These are phyloP conservation scores for Melanogaster broomeanus DNA, from an alignment of 768 basidiomycete genomes.

Conservation along the genomic window DNA sequence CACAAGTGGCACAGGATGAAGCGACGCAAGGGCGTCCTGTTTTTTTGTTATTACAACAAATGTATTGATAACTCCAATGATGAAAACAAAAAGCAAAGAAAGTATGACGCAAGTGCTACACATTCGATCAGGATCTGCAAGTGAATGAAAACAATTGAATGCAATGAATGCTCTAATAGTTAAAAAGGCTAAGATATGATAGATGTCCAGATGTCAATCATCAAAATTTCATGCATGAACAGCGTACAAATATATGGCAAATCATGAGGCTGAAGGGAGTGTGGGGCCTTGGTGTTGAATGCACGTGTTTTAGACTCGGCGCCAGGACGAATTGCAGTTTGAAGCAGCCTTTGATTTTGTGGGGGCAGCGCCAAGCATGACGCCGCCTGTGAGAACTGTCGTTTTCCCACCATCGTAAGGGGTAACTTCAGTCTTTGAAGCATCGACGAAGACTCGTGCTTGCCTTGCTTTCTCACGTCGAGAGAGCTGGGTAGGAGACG, in stretches of 20 bases:
- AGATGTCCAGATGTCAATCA: constrained; percentile 28
- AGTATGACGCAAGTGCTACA: constrained; percentile 29
- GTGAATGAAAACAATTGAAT: constrained; percentile 21
- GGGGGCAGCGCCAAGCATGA: constrained; percentile 72
- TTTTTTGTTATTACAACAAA: constrained; percentile 30
- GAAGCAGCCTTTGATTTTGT: constrained; percentile 33
- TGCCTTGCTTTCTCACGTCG: constrained; percentile 71
- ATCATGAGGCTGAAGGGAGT: constrained; percentile 26
- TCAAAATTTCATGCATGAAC: constrained; percentile 27
- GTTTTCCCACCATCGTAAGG: constrained; percentile 89
- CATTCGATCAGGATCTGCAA: constrained; percentile 24
- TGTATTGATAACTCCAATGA: constrained; percentile 23
- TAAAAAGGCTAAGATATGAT: constrained; percentile 35
- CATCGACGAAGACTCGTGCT: constrained; percentile 73
- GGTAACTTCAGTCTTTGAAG: constrained; percentile 74
- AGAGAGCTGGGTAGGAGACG: constrained; percentile 53
- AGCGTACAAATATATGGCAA: constrained; percentile 19
- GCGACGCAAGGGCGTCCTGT: not conserved
- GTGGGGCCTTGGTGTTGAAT: constrained; percentile 13
- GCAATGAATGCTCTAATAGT: constrained; percentile 32
- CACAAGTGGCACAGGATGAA: not conserved
- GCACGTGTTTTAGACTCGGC: constrained; percentile 45
- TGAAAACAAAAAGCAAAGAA: constrained; percentile 24
- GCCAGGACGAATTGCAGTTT: constrained; percentile 49
- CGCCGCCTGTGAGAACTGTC: constrained; percentile 83